Evolutionary conservation across 2,329 filamentous ascomycete species (phyloP).

Genomic region (Tolypocladium endophyticum): DNA sequence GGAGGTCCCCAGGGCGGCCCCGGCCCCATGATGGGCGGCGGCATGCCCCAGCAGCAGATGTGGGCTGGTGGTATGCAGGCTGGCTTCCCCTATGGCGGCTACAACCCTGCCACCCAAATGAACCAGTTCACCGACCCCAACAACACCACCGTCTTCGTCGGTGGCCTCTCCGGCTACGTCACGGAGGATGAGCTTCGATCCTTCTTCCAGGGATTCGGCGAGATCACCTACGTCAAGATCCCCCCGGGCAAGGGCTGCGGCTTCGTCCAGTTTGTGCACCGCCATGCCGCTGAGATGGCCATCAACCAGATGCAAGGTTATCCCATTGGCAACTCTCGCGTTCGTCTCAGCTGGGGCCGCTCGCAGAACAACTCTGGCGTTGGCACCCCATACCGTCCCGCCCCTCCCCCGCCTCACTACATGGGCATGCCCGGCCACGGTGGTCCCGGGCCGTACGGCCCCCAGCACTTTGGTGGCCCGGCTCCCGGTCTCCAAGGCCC

Average conservation of each 20-base stretch:
- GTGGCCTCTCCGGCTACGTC: constrained; percentile 92
- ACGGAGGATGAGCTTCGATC: constrained; percentile 99
- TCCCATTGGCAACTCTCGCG: constrained; percentile 95
- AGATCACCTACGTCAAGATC: constrained; percentile 99
- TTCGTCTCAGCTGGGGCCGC: constrained; percentile 93
- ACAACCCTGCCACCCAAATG: constrained; percentile 54
- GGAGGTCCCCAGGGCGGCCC: constrained; percentile 27
- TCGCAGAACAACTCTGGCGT: constrained; percentile 99
- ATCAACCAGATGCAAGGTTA: constrained; percentile 99
- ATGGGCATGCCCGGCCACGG: constrained; percentile 36
- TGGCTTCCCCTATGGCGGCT: constrained; percentile 29
- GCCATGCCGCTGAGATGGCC: constrained; percentile 97
- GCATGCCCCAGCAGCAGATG: constrained; percentile 36
- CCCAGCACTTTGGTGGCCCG: constrained; percentile 21
- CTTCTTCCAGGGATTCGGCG: constrained; percentile 98
- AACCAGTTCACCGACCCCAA: constrained; percentile 99
- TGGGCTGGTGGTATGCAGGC: constrained; percentile 25
- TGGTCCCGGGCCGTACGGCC: constrained; percentile 30
- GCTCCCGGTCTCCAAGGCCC: constrained; percentile 26
- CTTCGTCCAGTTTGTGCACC: constrained; percentile 98
- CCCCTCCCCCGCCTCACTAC: constrained; percentile 55
- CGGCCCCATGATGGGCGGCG: constrained; percentile 32
- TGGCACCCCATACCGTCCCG: constrained; percentile 92
- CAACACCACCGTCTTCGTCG: constrained; percentile 98
- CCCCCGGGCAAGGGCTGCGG: constrained; percentile 97